Percentiles rank a stretch among this genome's conserved stretches.
Evolutionary conservation across 306 rosid genomes (phyloP).

Genomic region (Prosopis cineraria): DNA sequence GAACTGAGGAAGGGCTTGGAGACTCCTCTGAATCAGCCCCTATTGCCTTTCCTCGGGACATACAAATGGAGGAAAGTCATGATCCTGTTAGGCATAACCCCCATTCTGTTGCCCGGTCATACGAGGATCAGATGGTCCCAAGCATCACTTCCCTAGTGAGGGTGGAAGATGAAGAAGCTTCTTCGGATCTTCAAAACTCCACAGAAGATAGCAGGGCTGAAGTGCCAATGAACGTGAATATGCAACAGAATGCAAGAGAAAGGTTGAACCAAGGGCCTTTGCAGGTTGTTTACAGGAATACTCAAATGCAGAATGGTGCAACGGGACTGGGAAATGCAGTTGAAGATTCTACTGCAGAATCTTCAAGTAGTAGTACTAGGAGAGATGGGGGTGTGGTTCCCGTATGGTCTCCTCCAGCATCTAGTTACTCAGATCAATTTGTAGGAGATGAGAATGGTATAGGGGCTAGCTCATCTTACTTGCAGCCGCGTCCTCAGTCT

Average conservation of each 20-base stretch:
- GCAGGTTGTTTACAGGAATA: constrained; percentile 39
- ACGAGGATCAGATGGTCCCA: constrained; percentile 92
- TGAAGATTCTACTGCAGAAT: constrained; percentile 77
- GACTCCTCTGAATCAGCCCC: constrained; percentile 73
- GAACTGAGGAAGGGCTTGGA: constrained; percentile 93
- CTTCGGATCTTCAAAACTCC: constrained; percentile 48
- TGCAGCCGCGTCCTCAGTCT: constrained; percentile 87
- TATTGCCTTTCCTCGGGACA: constrained; percentile 72
- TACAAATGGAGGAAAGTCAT: constrained; percentile 69
- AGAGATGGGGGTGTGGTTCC: constrained; percentile 90
- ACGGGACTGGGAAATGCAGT: constrained; percentile 40
- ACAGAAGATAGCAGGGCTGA: constrained; percentile 69
- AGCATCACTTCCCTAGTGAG: constrained; percentile 71
- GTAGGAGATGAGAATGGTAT: constrained; percentile 76
- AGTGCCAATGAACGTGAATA: constrained; percentile 59
- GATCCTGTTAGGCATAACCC: constrained; percentile 58
- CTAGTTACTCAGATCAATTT: constrained; percentile 76
- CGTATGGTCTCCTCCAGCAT: constrained; percentile 78
- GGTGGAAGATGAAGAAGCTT: constrained; percentile 61
- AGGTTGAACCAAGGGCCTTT: constrained; percentile 35
- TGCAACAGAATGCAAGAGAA: constrained; percentile 55
- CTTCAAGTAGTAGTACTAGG: constrained; percentile 60
- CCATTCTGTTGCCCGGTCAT: constrained; percentile 47
- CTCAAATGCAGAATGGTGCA: constrained; percentile 31
- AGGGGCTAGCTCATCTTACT: constrained; percentile 61